Evolutionary conservation across 495 filamentous ascomycete species (phyloP), one percentile per base, ranked within the genome.

Genomic region (Hypomontagnella monticulosa): DNA sequence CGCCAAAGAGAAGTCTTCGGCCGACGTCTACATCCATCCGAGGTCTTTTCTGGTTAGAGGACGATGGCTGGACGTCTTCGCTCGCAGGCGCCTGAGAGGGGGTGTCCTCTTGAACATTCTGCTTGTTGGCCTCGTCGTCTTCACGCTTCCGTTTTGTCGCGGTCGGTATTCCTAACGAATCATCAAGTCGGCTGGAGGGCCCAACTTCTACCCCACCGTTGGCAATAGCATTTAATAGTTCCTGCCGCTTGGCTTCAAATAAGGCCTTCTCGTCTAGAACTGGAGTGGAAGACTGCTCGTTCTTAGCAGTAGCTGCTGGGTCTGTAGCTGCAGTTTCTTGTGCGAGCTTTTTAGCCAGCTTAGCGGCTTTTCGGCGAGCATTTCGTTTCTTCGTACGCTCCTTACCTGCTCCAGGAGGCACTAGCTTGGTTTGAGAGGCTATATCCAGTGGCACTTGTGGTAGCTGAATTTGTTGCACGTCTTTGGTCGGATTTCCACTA

Each of bases 1-100:
- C 85, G 15, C 88, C 87, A 67, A 93, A 93, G 0, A 95, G 69
- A 61, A 93, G 71, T 60, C 91, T 80, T 40, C 84, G 83, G 3
- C 86, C 86, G 57, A 89, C 87, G 7, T 78, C 84, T 3, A 92
- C 63, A 68, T 93, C 89, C 15, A 92, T 71, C 54, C 79, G 80
- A 1, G 79, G 77, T 56, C 82, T 81, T 43, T 76, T 76, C 61
- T 79, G 74, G 37, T 71, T 74, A 30, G 75, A 54, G 37, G 63
- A 49, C 15, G 70, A 67, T 7, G 73, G 55, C 16, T 58, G 55
- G 2, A 50, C 48, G 2, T 61, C 47, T 44, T 71, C 70, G 20
- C 49, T 55, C 18, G 27, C 46, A 30, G 70, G 36, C 8, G 50
- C 61, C 32, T 51, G 41, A 4, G 32, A 36, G 11, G 30, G 19